A percentile compares a stretch with the other conserved stretches of the same genome.
These are phyloP conservation scores for Debaryomyces maramus DNA, from an alignment of 805 yeast species.

Conservation along the genomic window DNA sequence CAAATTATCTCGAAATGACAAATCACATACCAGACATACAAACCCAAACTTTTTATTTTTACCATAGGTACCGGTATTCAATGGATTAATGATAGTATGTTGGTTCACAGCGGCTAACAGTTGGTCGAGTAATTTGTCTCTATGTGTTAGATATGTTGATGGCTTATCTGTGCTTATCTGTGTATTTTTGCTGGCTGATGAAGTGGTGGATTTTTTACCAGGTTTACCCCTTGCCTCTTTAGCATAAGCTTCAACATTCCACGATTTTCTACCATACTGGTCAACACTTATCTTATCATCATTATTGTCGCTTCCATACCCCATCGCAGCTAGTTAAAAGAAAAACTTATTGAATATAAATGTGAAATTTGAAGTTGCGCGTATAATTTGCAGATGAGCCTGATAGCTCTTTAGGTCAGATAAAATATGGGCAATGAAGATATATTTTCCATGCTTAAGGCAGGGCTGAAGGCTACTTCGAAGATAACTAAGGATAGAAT, in stretches of 20 bases:
- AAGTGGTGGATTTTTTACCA: conserved; percentile 1
- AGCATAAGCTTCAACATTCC: conserved; percentile 71
- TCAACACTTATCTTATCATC: conserved; percentile 30
- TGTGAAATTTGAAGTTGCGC: neutral
- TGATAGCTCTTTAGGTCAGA: too few relatives aligned
- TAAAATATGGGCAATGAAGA: conserved; percentile 8
- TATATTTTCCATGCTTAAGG: conserved; percentile 12
- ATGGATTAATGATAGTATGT: conserved; percentile 35
- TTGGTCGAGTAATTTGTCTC: conserved; percentile 30
- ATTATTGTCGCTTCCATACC: neutral
- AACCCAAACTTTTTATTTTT: conserved; percentile 75
- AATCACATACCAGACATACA: conserved; percentile 74
- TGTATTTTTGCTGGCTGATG: conserved; percentile 6
- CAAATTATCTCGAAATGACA: conserved; percentile 80
- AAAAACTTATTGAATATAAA: too few relatives aligned
- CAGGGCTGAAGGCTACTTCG: conserved; percentile 6
- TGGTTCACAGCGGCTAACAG: conserved; percentile 34
- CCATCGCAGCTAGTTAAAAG: neutral
- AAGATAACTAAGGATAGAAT: conserved; percentile 3
- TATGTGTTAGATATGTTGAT: conserved; percentile 26
- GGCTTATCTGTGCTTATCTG: conserved; percentile 13
- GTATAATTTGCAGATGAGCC: too few relatives aligned
- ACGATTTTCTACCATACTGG: conserved; percentile 64
- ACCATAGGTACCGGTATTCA: conserved; percentile 17
- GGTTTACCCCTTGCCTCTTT: conserved; percentile 40